Evolutionary conservation across 2,329 filamentous ascomycete species (phyloP).

Genomic region (Lojkania enalia): DNA sequence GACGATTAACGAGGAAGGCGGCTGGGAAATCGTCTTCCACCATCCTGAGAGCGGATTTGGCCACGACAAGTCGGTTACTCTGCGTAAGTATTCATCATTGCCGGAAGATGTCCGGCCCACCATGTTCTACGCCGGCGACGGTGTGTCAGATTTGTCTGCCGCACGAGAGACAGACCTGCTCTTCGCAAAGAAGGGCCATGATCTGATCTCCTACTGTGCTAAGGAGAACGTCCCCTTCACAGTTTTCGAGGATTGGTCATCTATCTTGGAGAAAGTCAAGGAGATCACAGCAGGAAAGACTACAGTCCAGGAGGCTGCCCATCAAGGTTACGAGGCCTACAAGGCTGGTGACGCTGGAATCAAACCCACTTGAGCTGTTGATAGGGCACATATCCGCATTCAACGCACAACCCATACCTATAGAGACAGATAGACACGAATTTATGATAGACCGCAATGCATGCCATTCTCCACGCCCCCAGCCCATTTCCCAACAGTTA

Average conservation of each 20-base stretch:
- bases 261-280: slow-evolving; percentile 75
- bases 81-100: slow-evolving; percentile 80
- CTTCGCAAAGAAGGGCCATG: slow-evolving; percentile 89
- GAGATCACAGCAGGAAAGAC: slow-evolving; percentile 73
- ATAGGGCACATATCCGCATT: not conserved
- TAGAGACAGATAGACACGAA: slow-evolving; percentile 5
- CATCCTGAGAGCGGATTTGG: slow-evolving; percentile 82
- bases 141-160: slow-evolving; percentile 88
- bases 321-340: slow-evolving; percentile 53
- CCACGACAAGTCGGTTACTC: slow-evolving; percentile 95
- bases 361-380: slow-evolving; percentile 6
- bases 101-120: slow-evolving; percentile 70
- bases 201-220: slow-evolving; percentile 86
- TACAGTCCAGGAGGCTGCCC: slow-evolving; percentile 70
- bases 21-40: slow-evolving; percentile 87
- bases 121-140: slow-evolving; percentile 94
- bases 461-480: not conserved
- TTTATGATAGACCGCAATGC: not conserved
- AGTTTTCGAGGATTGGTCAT: slow-evolving; percentile 80
- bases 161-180: slow-evolving; percentile 90
- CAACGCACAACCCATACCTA: too few species aligned
- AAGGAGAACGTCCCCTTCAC: slow-evolving; percentile 84
- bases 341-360: slow-evolving; percentile 50
- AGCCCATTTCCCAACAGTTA: too few species aligned
- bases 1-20: slow-evolving; percentile 78